A percentile compares a stretch with the other conserved stretches of the same genome.
Conservation (phyloP, 495 filamentous ascomycete species). For the Recurvomyces mirabilis region DNA sequence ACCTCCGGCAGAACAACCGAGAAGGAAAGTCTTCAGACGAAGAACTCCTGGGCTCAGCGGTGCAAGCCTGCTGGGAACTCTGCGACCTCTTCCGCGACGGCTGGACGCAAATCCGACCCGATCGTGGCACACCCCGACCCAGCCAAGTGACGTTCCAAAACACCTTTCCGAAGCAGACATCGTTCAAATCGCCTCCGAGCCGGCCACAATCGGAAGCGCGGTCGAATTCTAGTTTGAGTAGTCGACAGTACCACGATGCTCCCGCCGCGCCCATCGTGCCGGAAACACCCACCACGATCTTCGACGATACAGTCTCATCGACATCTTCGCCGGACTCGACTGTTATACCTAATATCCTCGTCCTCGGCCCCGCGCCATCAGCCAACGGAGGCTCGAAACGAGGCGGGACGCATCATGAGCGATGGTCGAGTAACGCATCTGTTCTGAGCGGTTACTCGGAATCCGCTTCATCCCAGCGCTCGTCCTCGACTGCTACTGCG, state of each 20-base stretch:
- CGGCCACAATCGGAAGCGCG: constrained; percentile 13
- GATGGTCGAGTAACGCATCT: constrained; percentile 66
- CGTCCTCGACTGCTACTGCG: constrained; percentile 55
- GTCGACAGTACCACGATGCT: constrained; percentile 15
- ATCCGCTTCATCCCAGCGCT: constrained; percentile 33
- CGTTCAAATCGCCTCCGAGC: constrained; percentile 4
- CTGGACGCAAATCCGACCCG: constrained; percentile 80
- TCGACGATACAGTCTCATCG: constrained; percentile 74
- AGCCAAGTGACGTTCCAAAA: constrained; percentile 59
- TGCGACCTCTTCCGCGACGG: constrained; percentile 89
- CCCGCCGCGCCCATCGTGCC: constrained; percentile 38
- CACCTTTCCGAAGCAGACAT: constrained; percentile 3
- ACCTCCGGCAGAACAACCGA: constrained; percentile 68
- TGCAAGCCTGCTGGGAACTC: constrained; percentile 90
- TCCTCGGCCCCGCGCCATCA: constrained; percentile 55
- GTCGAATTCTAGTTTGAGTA: constrained; percentile 21
- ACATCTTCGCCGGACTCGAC: constrained; percentile 66
- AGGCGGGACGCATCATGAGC: constrained; percentile 23
- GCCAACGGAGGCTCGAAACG: constrained; percentile 15
- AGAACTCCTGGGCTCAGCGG: constrained; percentile 71
- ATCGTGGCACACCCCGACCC: constrained; percentile 75
- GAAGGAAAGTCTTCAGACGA: constrained; percentile 66
- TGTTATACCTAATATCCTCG: constrained; percentile 68
- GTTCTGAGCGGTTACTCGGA: constrained; percentile 61
- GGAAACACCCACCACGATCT: constrained; percentile 86